Evolutionary conservation across 2,329 filamentous ascomycete genomes (phyloP), one percentile per base, ranked within the genome.

Genomic region (Dactylellina drechsleri): DNA sequence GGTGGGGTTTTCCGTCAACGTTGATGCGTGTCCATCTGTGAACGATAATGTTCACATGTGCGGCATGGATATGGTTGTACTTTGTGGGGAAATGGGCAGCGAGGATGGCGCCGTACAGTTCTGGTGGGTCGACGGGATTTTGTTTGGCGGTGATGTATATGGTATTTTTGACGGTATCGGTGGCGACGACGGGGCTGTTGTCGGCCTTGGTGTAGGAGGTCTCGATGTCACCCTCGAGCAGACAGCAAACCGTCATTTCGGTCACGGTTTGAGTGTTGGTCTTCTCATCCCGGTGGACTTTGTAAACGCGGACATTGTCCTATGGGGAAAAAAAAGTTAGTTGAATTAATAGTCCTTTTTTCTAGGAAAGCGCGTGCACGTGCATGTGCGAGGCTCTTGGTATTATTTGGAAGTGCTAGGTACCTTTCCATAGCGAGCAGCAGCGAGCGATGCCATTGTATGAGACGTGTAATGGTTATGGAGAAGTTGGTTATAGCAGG

Each of bases 251-350:
- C 47, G 93, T 97, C 90, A 97, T 96, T 84, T 99, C 95, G 49
- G 91, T 91, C 79, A 98, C 92, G 6, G 90, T 91, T 83, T 99
- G 94, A 20, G 88, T 85, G 67, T 91, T 91, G 16, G 91, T 90
- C 80, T 88, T 85, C 81, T 88, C 85, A 82, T 98, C 89, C 80
- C 89, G 89, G 81, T 96, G 87, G 80, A 97, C 93, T 84, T 99
- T 99, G 88, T 91, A 96, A 80, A 99, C 89, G 81, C 95, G 93
- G 86, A 99, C 91, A 85, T 99, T 98, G 88, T 98, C 95, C 88
- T 99, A 45, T 18, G 40, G 20, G 12, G 85, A 2, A n/a, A 12
- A 36, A 36, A 36, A 36, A 10, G 45, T 47, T 49, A 49, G 58
- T 36, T 28, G 1, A 28, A 8, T 43, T 43, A 18, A 12, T 28